Percentiles rank a stretch among this genome's conserved stretches.
Conservation (phyloP, 495 filamentous ascomycete genomes). For the Lophiostoma macrostomum region DNA sequence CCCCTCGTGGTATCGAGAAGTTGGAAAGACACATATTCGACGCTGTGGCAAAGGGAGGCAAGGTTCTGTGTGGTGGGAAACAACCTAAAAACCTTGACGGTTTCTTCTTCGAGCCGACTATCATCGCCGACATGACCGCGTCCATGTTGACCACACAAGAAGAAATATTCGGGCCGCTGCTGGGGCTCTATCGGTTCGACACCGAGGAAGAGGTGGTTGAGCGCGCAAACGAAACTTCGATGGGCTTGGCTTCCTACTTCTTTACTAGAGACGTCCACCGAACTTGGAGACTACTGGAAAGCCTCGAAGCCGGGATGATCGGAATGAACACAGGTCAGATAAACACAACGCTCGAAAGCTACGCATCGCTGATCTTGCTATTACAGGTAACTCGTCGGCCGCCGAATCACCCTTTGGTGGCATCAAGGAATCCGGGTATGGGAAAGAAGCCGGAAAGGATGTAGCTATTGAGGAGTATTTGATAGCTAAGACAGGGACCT, state of each 20-base stretch:
- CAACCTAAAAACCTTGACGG: conserved; percentile 48
- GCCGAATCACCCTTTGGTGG: conserved; percentile 72
- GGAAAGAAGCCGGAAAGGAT: conserved; percentile 74
- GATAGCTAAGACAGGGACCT: conserved; percentile 69
- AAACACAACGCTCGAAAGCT: neutral
- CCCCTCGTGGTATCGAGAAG: conserved; percentile 61
- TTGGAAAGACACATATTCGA: conserved; percentile 61
- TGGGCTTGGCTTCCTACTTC: conserved; percentile 54
- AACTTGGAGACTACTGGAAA: conserved; percentile 68
- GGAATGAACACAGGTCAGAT: conserved; percentile 62
- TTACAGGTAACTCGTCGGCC: conserved; percentile 49
- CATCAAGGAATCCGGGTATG: conserved; percentile 73
- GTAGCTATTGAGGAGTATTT: conserved; percentile 64
- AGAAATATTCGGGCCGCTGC: conserved; percentile 68
- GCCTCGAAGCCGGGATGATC: conserved; percentile 74
- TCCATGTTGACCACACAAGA: conserved; percentile 65
- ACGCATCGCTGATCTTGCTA: conserved; percentile 1
- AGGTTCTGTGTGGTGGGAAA: conserved; percentile 57
- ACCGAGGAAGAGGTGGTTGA: conserved; percentile 66
- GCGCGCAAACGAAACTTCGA: conserved; percentile 60
- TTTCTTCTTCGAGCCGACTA: conserved; percentile 72
- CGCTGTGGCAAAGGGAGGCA: conserved; percentile 58
- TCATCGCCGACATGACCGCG: conserved; percentile 58
- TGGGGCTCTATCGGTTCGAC: conserved; percentile 65
- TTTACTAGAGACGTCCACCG: conserved; percentile 74